Conservation (phyloP, 2,329 filamentous ascomycete species). For the Colletotrichum somersetense region DNA sequence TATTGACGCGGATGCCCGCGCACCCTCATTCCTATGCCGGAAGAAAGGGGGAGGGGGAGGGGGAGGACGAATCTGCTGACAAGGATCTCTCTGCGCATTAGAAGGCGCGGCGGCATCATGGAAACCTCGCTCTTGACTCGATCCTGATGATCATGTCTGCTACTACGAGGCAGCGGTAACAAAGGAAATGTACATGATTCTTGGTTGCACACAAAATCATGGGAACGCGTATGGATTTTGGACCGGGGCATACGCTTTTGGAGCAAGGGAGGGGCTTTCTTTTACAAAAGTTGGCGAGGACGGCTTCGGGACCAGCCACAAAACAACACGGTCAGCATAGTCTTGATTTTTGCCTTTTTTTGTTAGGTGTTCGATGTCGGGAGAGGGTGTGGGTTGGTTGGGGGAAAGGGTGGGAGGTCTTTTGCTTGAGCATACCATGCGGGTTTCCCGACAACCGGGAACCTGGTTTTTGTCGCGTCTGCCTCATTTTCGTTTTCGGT, state of each 20-base stretch:
- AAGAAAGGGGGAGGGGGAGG: not conserved
- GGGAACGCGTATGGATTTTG: constrained; percentile 18
- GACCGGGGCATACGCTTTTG: constrained; percentile 11
- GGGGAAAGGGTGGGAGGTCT: constrained; percentile 29
- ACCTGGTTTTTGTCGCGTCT: constrained; percentile 20
- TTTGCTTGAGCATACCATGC: constrained; percentile 30
- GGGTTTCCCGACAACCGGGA: constrained; percentile 10
- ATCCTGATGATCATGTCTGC: constrained; percentile 3
- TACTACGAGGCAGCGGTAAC: not conserved
- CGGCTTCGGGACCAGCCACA: constrained; percentile 7
- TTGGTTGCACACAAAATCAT: constrained; percentile 20
- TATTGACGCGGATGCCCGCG: not conserved
- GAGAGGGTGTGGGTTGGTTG: not conserved
- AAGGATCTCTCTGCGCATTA: constrained; percentile 33
- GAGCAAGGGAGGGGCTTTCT: constrained; percentile 21
- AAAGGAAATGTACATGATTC: constrained; percentile 15
- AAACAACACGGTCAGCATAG: constrained; percentile 25
- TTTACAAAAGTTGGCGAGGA: constrained; percentile 5
- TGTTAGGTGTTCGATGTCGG: constrained; percentile 24
- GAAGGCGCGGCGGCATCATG: not conserved
- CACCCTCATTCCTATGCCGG: constrained; percentile 21
- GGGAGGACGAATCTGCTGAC: constrained; percentile 36
- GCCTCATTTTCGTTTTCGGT: constrained; percentile 1
- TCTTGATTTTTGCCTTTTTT: constrained; percentile 12
- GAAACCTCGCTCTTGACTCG: constrained; percentile 17